A percentile compares a stretch with the other conserved stretches of the same genome.
phyloP scores from a whole-genome alignment of 257 asterid species.

The Ajuga chamaepitys region DNA sequence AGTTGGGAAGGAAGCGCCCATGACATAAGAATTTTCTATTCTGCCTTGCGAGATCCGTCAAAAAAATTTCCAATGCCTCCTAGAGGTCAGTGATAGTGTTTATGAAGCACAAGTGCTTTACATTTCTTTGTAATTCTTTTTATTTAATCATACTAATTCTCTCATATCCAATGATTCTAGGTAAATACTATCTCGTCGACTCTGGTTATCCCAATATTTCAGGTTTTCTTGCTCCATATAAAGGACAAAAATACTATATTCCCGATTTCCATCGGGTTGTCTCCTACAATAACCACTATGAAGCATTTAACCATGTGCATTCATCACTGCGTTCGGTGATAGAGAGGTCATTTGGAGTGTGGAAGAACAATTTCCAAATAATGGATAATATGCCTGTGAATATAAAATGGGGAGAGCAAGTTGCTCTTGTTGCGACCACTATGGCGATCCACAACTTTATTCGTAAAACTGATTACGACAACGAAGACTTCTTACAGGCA shows the following conservation, averaged over 20 bases:
- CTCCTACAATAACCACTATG: too few species aligned
- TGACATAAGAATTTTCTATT: background rate
- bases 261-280: too few species aligned
- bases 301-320: background rate
- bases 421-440: background rate
- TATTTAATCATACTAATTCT: too few species aligned
- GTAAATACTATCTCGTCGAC: background rate
- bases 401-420: background rate
- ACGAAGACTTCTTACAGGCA: background rate
- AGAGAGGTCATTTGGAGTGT: background rate
- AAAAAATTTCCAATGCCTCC: background rate
- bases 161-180: too few species aligned
- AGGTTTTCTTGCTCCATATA: background rate
- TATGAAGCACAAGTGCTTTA: too few species aligned
- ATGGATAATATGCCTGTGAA: background rate
- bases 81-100: too few species aligned
- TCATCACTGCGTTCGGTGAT: background rate
- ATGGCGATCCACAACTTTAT: background rate
- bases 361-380: background rate
- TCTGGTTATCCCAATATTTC: background rate
- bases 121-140: background rate
- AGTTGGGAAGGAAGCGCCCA: background rate
- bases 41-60: background rate
- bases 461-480: background rate
- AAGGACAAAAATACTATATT: too few species aligned